Conservation (phyloP, 1,284 basidiomycete species). For the Fomitopsis schrenkii region DNA sequence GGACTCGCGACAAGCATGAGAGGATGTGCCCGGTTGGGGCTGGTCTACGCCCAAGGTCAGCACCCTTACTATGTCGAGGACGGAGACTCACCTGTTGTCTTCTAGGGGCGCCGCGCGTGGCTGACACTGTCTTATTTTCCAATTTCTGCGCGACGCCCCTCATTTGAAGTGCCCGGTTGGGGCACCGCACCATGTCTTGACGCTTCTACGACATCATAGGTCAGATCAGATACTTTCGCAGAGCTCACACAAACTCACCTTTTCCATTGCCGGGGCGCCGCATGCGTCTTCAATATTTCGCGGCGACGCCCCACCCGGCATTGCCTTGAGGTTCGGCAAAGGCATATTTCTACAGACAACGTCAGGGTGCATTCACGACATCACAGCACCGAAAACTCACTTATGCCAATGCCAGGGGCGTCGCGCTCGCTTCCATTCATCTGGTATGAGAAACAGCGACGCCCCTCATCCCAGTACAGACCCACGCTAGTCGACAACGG, state of each 20-base stretch:
- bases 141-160: not conserved
- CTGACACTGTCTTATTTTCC: not conserved
- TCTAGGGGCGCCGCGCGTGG: not conserved
- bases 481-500: not conserved
- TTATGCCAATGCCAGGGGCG: not conserved
- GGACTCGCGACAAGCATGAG: too few relatives aligned
- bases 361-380: not conserved
- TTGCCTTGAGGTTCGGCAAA: not conserved
- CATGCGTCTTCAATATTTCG: not conserved
- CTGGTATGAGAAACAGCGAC: not conserved
- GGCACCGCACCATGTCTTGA: not conserved
- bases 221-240: not conserved
- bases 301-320: not conserved
- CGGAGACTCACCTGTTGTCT: not conserved
- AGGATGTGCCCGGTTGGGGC: too few relatives aligned
- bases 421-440: not conserved
- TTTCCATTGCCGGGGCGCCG: not conserved
- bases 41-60: too few relatives aligned
- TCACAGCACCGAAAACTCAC: not conserved
- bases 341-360: not conserved
- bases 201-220: too few relatives aligned
- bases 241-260: not conserved
- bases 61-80: too few relatives aligned
- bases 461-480: not conserved
- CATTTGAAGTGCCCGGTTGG: too few relatives aligned